These are phyloP conservation scores for Plasmopara viticola DNA, from an alignment of 352 stramenopile genomes.

Conservation along the genomic window DNA sequence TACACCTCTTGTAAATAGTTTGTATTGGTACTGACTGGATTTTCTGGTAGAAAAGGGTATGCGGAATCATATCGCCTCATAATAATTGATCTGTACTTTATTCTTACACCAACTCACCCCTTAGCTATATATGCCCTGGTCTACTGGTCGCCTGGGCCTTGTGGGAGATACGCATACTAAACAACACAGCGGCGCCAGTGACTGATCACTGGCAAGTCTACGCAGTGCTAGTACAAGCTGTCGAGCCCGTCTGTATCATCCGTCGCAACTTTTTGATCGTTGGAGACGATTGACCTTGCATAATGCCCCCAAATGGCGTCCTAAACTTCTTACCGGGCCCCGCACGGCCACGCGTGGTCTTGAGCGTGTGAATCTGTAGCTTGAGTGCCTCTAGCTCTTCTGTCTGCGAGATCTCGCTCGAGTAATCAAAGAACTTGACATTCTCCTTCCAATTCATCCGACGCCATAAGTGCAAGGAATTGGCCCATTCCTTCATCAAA, in stretches of 20 bases:
- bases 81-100: conserved; percentile 4
- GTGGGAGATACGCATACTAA: too few relatives aligned
- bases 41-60: too few relatives aligned
- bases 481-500: conserved; percentile 85
- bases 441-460: conserved; percentile 87
- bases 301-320: conserved; percentile 52
- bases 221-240: conserved; percentile 32
- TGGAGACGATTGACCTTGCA: conserved; percentile 50
- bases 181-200: too few relatives aligned
- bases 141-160: background rate
- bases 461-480: conserved; percentile 73
- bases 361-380: conserved; percentile 48
- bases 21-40: too few relatives aligned
- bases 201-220: conserved; percentile 3
- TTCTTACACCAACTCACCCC: too few relatives aligned
- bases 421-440: conserved; percentile 76
- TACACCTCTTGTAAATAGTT: too few relatives aligned
- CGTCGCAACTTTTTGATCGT: conserved; percentile 68
- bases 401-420: conserved; percentile 38
- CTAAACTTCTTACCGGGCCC: conserved; percentile 35
- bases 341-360: conserved; percentile 41
- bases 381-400: conserved; percentile 57
- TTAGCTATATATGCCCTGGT: background rate
- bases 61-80: too few relatives aligned
- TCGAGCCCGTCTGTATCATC: conserved; percentile 38